A percentile compares a stretch with the other conserved stretches of the same genome.
These are phyloP conservation scores for Wilcoxina mikolae DNA, from an alignment of 495 filamentous ascomycete species.

Conservation along the genomic window DNA sequence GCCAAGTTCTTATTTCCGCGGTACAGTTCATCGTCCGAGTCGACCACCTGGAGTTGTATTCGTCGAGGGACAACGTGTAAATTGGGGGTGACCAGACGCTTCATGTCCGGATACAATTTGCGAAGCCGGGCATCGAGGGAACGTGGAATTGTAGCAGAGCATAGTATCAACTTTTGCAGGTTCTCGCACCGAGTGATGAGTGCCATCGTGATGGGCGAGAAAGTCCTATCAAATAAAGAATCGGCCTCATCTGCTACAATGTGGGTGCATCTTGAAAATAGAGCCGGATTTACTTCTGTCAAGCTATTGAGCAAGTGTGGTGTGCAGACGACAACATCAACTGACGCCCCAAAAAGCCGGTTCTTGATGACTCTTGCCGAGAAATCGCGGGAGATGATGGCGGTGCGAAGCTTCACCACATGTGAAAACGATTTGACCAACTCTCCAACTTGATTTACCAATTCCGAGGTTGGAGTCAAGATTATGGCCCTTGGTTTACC, in stretches of 20 bases:
- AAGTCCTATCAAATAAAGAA: constrained; percentile 83
- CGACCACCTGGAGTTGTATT: constrained; percentile 85
- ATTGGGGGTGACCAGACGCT: constrained; percentile 79
- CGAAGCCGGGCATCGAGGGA: constrained; percentile 71
- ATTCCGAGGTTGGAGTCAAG: constrained; percentile 82
- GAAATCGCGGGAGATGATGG: constrained; percentile 60
- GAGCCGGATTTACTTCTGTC: constrained; percentile 69
- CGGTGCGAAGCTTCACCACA: constrained; percentile 63
- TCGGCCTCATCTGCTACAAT: constrained; percentile 90
- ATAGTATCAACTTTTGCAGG: constrained; percentile 77
- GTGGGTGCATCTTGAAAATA: constrained; percentile 73
- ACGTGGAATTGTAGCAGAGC: constrained; percentile 88
- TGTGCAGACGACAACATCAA: constrained; percentile 77
- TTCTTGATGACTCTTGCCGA: constrained; percentile 67
- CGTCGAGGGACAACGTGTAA: constrained; percentile 89
- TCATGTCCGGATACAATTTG: constrained; percentile 65
- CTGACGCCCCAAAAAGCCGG: constrained; percentile 57
- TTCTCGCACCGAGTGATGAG: constrained; percentile 69
- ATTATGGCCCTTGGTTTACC: constrained; percentile 73
- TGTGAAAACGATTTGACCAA: constrained; percentile 73
- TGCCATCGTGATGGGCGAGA: constrained; percentile 62
- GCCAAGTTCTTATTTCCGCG: constrained; percentile 78
- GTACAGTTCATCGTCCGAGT: constrained; percentile 78
- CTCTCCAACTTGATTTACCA: constrained; percentile 71
- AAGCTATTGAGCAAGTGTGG: constrained; percentile 79